Percentiles rank a stretch among this genome's conserved stretches.
These are phyloP conservation scores for Oehlia diaphana DNA, from an alignment of 192 early-diverging fungal genomes.

Conservation along the genomic window DNA sequence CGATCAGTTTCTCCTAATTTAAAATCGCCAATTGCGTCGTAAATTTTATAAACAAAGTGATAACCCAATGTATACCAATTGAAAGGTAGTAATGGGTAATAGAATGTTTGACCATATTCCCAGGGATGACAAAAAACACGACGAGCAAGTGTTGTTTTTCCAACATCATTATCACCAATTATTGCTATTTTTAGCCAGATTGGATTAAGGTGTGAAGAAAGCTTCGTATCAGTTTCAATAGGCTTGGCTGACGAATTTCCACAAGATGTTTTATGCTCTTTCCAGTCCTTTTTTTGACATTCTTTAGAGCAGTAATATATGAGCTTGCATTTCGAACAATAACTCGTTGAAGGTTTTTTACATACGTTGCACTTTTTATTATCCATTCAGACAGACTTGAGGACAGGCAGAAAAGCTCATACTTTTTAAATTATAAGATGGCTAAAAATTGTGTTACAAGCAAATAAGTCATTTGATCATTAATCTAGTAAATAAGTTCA, in stretches of 20 bases:
- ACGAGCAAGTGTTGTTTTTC: background rate
- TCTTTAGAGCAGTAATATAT: slow-evolving; percentile 58
- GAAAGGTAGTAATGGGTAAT: background rate
- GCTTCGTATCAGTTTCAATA: too few relatives aligned
- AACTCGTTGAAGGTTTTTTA: background rate
- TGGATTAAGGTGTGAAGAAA: background rate
- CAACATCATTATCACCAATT: slow-evolving; percentile 3
- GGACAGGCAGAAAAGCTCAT: too few relatives aligned
- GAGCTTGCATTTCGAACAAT: slow-evolving; percentile 50
- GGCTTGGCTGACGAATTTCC: background rate
- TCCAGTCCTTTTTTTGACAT: slow-evolving; percentile 54
- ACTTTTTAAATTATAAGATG: too few relatives aligned
- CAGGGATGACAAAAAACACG: background rate
- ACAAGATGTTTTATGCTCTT: slow-evolving; percentile 48
- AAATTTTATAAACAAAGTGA: background rate
- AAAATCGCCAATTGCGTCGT: background rate
- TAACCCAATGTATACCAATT: background rate
- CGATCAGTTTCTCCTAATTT: background rate
- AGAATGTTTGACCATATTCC: background rate
- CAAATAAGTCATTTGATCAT: too few relatives aligned
- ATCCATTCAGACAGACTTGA: background rate
- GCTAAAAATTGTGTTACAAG: too few relatives aligned
- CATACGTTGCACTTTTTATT: background rate
- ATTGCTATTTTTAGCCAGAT: slow-evolving; percentile 18
- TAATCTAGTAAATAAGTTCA: too few relatives aligned